Evolutionary conservation across 352 stramenopile genomes (phyloP).

Genomic region (Phytophthora sp.): DNA sequence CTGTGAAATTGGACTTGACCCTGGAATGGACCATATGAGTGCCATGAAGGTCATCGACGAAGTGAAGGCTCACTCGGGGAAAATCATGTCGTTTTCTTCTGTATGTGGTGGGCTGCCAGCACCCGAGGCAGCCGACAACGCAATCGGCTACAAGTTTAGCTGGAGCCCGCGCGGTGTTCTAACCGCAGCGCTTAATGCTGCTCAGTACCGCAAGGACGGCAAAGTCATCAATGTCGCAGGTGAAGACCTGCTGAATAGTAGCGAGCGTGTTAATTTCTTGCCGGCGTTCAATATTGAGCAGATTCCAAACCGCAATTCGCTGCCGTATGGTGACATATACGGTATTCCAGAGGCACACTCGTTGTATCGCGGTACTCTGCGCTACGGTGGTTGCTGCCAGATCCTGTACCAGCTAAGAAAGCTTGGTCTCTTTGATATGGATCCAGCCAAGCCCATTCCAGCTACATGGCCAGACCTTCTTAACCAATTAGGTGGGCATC

Average conservation of each 20-base stretch:
- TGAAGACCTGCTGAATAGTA: conserved; percentile 88
- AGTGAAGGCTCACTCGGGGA: conserved; percentile 90
- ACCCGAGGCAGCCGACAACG: conserved; percentile 95
- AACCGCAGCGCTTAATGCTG: conserved; percentile 91
- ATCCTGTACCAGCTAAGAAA: conserved; percentile 92
- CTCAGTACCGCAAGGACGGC: conserved; percentile 88
- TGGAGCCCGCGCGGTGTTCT: conserved; percentile 96
- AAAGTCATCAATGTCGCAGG: conserved; percentile 86
- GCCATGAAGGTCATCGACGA: conserved; percentile 98
- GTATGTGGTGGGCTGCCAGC: conserved; percentile 95
- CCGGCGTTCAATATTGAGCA: conserved; percentile 94
- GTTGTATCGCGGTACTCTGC: conserved; percentile 94
- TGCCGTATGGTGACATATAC: conserved; percentile 94
- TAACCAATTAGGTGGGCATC: conserved; percentile 33
- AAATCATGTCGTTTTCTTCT: conserved; percentile 92
- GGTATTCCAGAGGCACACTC: conserved; percentile 92
- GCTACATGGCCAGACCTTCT: conserved; percentile 88
- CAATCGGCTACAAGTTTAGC: conserved; percentile 97
- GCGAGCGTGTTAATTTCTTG: conserved; percentile 87
- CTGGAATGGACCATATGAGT: conserved; percentile 97
- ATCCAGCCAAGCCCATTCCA: conserved; percentile 48
- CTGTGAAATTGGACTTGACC: conserved; percentile 96
- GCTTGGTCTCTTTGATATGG: conserved; percentile 90
- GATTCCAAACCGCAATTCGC: conserved; percentile 95
- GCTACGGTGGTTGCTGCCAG: conserved; percentile 93